Evolutionary conservation across 169 alveolate genomes (phyloP), one percentile per base, ranked within the genome.

Genomic region (Cryptosporidium muris): DNA sequence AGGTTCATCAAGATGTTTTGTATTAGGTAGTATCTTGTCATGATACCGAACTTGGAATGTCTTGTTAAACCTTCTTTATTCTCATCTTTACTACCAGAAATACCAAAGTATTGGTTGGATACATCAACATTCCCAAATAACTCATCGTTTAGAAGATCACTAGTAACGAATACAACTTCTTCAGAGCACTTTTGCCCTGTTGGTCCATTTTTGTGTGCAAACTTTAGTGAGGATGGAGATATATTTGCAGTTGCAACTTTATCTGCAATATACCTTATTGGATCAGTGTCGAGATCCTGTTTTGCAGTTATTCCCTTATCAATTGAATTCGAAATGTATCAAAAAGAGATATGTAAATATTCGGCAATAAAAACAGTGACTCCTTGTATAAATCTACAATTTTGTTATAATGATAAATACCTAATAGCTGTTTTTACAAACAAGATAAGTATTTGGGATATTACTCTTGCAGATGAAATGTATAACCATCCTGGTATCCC

Each of bases 171-270:
- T 5, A 53, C 63, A 53, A 53, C 14, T 12, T 9, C 6, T 16
- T 16, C 6, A 37, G 6, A 8, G 9, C 16, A 2, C 9, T 53
- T 8, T 16, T 4, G 34, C 6, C 9, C 1, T 9, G 9, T 53
- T 2, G 65, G 65, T 1, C 85, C 85, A 3, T 58, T 74, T 38
- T 25, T 14, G 8, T 58, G 63, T 12, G 85, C 68, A 48, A 45
- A 40, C n/a, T 74, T 45, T 62, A 74, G 85, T 9, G 68, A 74
- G n/a, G 85, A 74, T 49, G 85, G 85, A 25, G 85, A 74, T 14
- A 54, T 74, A 7, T 48, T 74, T 25, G 85, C 67, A 4, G 68
- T 40, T 1, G 11, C 67, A 12, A 58, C 47, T 58, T 36, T 60
- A 4, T 45, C n/a, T 7, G 68, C 74, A 37, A 74, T 74, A 54